Base-by-base conservation (phyloP, 2,329 filamentous ascomycete genomes). In the Cytospora leucostoma region DNA sequence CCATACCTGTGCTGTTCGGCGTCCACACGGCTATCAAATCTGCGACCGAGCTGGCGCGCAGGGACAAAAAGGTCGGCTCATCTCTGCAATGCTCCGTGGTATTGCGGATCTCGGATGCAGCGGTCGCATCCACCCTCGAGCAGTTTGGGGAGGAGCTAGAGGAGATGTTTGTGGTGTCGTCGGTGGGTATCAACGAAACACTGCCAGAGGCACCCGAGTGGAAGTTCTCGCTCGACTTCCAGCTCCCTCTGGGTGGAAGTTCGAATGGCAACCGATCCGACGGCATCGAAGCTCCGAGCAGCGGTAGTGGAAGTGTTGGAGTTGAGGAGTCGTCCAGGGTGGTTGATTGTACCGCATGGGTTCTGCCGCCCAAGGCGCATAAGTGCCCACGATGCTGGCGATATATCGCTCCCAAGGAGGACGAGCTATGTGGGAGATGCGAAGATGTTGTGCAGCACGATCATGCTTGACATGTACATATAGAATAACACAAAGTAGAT, bases 361-460 rank as follows among this genome's bases (percentile, higher is more conserved):
- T 82, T 27, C 68, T 81, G 57, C 81, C 84, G 63, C 84, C 84
- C 1, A 73, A 70, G 68, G 71, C 80, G 13, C 77, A 81, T 54
- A 99, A 98, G 75, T 99, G 95, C 74, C 82, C 85, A 0, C 82
- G 95, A 57, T 99, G 95, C 77, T 99, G 95, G 95, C 86, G 90
- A 66, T 96, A 92, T 74, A 82, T 90, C 32, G 88, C 90, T n/a
- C 79, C 83, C n/a, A 76, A 77, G 55, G 82, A 88, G 68, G 86
- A 90, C 19, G 74, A 78, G 47, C 77, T 96, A 19, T 98, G 94
- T 75, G 76, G 75, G 56, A 81, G 92, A 71, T 98, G 94, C 74
- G 86, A 88, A 35, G 82, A 85, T 13, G 85, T 89, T 40, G 82
- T 94, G 17, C 70, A 70, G 33, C 4, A 21, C 34, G 44, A n/a